These are phyloP conservation scores for Penicillium silybi DNA, from an alignment of 495 filamentous ascomycete genomes.

Conservation along the genomic window DNA sequence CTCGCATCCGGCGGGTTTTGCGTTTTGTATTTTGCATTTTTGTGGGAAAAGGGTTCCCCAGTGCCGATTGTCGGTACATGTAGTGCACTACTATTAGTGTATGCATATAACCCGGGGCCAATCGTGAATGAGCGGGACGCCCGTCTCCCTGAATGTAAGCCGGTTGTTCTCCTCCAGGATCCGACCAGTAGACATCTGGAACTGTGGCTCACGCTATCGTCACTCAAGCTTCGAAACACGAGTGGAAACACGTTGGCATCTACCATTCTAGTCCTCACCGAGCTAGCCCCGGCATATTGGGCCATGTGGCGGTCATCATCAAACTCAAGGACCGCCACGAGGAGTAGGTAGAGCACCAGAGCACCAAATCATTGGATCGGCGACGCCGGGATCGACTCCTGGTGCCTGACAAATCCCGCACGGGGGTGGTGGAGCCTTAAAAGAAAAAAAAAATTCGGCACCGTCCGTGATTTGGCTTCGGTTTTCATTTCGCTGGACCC, in stretches of 20 bases:
- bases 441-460: conserved; percentile 4
- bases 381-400: conserved; percentile 18
- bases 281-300: neutral
- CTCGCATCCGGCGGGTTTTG: no score
- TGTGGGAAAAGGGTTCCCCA: neutral
- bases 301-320: conserved; percentile 6
- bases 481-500: conserved; percentile 8
- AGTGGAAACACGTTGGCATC: neutral
- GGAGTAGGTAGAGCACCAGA: neutral
- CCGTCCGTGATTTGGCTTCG: conserved; percentile 15
- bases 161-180: neutral
- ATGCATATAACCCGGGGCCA: neutral
- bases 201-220: neutral
- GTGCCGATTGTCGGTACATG: neutral
- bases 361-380: conserved; percentile 13
- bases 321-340: neutral
- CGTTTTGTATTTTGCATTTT: neutral
- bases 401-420: conserved; percentile 16
- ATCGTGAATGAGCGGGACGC: conserved; percentile 1
- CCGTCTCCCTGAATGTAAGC: neutral
- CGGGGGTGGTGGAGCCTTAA: neutral
- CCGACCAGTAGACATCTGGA: neutral
- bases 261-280: no score
- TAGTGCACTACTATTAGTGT: neutral
- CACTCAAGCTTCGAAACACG: neutral